These are phyloP conservation scores for Schizonepeta tenuifolia DNA, from an alignment of 257 asterid genomes.

Conservation along the genomic window DNA sequence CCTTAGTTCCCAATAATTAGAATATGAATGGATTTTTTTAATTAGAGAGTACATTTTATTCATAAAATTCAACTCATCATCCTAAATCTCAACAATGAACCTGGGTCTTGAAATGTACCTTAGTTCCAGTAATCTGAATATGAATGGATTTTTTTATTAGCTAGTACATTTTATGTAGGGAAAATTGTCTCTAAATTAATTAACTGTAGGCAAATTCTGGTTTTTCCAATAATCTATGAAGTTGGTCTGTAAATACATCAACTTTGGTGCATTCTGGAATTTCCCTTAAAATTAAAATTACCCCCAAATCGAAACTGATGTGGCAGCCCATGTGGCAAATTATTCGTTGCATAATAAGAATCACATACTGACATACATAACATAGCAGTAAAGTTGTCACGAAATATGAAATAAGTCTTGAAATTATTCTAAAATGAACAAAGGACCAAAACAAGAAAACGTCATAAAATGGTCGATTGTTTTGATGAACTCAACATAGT, in stretches of 20 bases:
- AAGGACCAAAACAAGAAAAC: not conserved
- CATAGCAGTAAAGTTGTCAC: not conserved
- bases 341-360: not conserved
- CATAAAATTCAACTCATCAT: not conserved
- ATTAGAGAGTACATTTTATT: not conserved
- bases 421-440: not conserved
- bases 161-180: too few relatives aligned
- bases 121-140: too few relatives aligned
- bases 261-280: too few relatives aligned
- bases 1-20: not conserved
- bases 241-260: too few relatives aligned
- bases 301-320: too few relatives aligned
- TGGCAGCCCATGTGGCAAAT: too few relatives aligned
- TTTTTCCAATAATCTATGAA: too few relatives aligned
- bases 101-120: too few relatives aligned
- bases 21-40: not conserved
- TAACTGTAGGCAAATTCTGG: too few relatives aligned
- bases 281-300: too few relatives aligned
- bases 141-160: too few relatives aligned
- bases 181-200: too few relatives aligned
- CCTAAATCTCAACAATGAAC: not conserved
- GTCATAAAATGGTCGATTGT: not conserved
- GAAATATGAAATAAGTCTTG: not conserved
- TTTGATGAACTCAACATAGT: not conserved
- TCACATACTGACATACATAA: not conserved